These are phyloP conservation scores for Myochromella boudieri DNA, from an alignment of 768 basidiomycete species.

Conservation along the genomic window DNA sequence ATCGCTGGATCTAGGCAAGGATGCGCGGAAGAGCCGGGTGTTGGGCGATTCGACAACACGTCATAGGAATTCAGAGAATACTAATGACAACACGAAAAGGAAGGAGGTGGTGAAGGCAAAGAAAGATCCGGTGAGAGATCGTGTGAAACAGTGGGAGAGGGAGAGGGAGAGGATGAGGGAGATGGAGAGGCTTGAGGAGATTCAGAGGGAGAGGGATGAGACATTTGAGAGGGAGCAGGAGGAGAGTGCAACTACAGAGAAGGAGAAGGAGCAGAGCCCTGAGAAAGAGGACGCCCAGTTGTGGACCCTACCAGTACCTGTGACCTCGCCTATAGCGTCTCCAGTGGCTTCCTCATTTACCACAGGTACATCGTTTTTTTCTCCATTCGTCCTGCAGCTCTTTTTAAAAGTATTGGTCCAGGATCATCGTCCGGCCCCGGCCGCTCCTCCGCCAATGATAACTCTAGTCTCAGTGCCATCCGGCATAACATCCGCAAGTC, in stretches of 20 bases:
- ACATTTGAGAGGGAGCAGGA: slow-evolving; percentile 22
- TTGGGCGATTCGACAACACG: slow-evolving; percentile 39
- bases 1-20: slow-evolving; percentile 15
- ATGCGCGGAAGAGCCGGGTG: slow-evolving; percentile 28
- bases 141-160: slow-evolving; percentile 66
- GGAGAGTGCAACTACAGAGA: no score
- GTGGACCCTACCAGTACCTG: slow-evolving; percentile 4
- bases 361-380: slow-evolving; percentile 4
- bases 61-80: slow-evolving; percentile 23
- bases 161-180: slow-evolving; percentile 67
- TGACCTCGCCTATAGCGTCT: slow-evolving; percentile 6
- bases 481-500: slow-evolving; percentile 75
- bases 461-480: slow-evolving; percentile 39
- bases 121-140: slow-evolving; percentile 52
- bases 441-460: slow-evolving; percentile 23
- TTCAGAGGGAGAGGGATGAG: slow-evolving; percentile 34
- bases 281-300: slow-evolving; percentile 11
- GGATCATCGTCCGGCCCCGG: slow-evolving; percentile 6
- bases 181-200: slow-evolving; percentile 45
- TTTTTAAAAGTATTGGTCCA: slow-evolving; percentile 3
- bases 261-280: slow-evolving; percentile 22
- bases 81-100: not conserved
- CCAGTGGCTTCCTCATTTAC: slow-evolving; percentile 11
- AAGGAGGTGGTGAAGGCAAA: slow-evolving; percentile 19
- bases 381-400: not conserved